Percentiles rank a stretch among this genome's conserved stretches.
These are phyloP conservation scores for Globisporangium canariense DNA, from an alignment of 352 stramenopile genomes.

Conservation along the genomic window DNA sequence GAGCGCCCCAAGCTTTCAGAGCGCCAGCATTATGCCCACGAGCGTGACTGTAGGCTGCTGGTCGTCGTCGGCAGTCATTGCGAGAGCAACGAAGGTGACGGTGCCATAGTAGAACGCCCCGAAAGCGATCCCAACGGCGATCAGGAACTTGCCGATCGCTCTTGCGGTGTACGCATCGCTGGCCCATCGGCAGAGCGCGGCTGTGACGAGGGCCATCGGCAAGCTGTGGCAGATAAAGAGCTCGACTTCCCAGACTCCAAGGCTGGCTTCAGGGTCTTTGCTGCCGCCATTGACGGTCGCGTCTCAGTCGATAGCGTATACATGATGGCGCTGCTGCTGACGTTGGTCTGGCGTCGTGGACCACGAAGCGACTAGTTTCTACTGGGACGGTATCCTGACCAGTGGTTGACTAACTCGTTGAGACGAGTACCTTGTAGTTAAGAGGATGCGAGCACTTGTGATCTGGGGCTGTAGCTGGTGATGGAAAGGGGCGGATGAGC, in stretches of 20 bases:
- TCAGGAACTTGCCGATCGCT: neutral
- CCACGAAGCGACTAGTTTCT: neutral
- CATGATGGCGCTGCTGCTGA: neutral
- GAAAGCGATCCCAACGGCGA: neutral
- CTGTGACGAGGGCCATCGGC: neutral
- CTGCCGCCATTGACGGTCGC: neutral
- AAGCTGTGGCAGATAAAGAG: neutral
- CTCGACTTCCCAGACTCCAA: neutral
- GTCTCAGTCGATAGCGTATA: neutral
- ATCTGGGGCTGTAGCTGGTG: no score
- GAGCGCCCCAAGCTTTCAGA: neutral
- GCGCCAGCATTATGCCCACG: neutral
- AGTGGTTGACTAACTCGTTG: neutral
- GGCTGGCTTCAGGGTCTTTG: neutral
- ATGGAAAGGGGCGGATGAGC: no score
- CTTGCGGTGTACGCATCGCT: neutral
- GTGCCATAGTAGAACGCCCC: constrained; percentile 1
- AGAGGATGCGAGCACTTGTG: no score
- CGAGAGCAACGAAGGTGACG: neutral
- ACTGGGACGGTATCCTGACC: neutral
- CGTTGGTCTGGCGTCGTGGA: neutral
- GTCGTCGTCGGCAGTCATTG: neutral
- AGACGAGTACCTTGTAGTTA: no score
- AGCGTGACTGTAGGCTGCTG: neutral
- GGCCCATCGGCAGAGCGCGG: neutral